phyloP scores from a whole-genome alignment of 495 filamentous ascomycete species.

The Cercophora newfieldiana region DNA sequence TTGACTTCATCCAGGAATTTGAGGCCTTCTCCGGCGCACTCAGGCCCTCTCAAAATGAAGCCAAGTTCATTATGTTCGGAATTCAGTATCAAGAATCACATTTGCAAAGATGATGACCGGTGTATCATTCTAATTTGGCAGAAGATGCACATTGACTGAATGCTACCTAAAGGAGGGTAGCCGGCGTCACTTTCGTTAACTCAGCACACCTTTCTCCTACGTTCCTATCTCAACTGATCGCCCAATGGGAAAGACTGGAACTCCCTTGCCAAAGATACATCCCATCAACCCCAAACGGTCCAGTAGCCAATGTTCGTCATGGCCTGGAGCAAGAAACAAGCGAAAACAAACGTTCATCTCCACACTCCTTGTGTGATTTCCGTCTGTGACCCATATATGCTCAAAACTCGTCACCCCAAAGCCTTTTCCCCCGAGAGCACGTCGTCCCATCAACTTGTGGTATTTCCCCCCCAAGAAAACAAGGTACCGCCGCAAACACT shows the following conservation, averaged over 20 bases:
- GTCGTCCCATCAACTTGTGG: conserved; percentile 15
- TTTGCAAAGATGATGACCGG: neutral
- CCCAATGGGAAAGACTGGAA: conserved; percentile 4
- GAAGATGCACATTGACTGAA: conserved; percentile 15
- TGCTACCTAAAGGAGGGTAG: conserved; percentile 14
- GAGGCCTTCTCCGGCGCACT: too few species aligned
- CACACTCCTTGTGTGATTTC: conserved; percentile 5
- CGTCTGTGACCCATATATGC: conserved; percentile 8
- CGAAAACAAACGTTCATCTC: conserved; percentile 4
- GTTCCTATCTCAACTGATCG: neutral
- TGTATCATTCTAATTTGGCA: neutral
- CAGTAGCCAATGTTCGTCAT: conserved; percentile 12
- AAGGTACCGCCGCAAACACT: conserved; percentile 6
- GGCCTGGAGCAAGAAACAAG: conserved; percentile 7
- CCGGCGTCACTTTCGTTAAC: conserved; percentile 5
- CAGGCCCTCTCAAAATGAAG: too few species aligned
- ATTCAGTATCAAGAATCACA: neutral
- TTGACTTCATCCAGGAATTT: too few species aligned
- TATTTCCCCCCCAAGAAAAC: conserved; percentile 16
- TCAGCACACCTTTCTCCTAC: neutral
- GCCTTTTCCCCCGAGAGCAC: conserved; percentile 1
- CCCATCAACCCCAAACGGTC: conserved; percentile 7
- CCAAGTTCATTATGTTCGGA: too few species aligned
- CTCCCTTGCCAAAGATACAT: conserved; percentile 1
- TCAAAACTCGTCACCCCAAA: neutral